Evolutionary conservation across 1,139 yeast genomes (phyloP), one percentile per base, ranked within the genome.

Genomic region (Debaryomycetaceae sp.): DNA sequence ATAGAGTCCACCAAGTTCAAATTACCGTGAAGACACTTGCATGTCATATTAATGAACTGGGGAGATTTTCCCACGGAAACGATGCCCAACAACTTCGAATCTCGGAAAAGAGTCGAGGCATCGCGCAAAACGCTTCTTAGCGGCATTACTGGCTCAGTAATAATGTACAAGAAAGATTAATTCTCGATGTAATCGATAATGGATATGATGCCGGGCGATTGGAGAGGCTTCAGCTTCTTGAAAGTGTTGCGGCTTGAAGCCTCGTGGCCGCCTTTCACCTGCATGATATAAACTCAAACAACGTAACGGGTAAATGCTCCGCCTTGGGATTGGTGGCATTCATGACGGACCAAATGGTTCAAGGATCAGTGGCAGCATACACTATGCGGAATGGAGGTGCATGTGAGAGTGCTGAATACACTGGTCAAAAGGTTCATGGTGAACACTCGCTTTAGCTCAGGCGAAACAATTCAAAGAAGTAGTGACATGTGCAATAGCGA

Each of bases 91-190:
- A 69, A 43, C 23, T 73, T 55, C 3, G 53, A 46, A 62, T 62
- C 46, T 49, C 68, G 32, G 23, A 55, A 37, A 26, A 58, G 32
- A 16, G 35, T 18, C 8, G 16, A 18, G 15, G 38, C 38, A 7
- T 34, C 38, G 4, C 38, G 42, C 30, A 61, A 47, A 31, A 60
- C 55, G 13, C 51, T 47, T 20, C 53, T 44, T 31, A 85, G 58
- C 0, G 94, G 92, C n/a, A 47, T 44, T 2, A 80, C 85, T 11
- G 73, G 67, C 49, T 90, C 98, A 1, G 95, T 80, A 7, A 86
- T 66, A 16, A 87, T 64, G 41, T 79, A 77, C n/a, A 81, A 54
- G 27, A 52, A 54, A 15, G 64, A 57, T 27, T 77, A 83, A 25
- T 68, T 65, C 46, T 80, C 93, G 30, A 76, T 64, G 21, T 80